Evolutionary conservation across 495 filamentous ascomycete species (phyloP).

Genomic region (Oidiodendron maius): DNA sequence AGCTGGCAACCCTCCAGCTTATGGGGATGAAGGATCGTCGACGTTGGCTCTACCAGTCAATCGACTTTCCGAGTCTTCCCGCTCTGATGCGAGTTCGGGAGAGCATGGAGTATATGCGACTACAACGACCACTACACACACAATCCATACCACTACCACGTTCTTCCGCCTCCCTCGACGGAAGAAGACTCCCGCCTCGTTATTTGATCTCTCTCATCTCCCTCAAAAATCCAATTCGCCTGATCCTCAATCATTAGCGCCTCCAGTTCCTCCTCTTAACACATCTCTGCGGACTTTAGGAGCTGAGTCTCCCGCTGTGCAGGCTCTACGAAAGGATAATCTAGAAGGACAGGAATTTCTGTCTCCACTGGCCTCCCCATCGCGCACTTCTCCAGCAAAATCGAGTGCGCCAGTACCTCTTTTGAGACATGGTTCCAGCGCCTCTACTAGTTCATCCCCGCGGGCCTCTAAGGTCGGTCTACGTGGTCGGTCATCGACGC

Average conservation of each 20-base stretch:
- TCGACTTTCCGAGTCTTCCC: conserved; percentile 84
- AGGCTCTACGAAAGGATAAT: conserved; percentile 13
- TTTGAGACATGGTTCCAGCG: conserved; percentile 59
- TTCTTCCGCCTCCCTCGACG: conserved; percentile 76
- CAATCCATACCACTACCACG: conserved; percentile 57
- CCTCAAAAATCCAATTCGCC: conserved; percentile 51
- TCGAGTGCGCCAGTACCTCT: conserved; percentile 47
- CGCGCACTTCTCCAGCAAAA: conserved; percentile 36
- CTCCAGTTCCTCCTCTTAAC: conserved; percentile 41
- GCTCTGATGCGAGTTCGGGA: conserved; percentile 80
- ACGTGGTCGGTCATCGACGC: conserved; percentile 80
- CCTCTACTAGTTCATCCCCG: conserved; percentile 71
- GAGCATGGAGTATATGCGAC: conserved; percentile 59
- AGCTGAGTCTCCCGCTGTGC: conserved; percentile 13
- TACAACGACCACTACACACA: conserved; percentile 58
- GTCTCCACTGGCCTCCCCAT: conserved; percentile 51
- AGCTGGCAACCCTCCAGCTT: conserved; percentile 50
- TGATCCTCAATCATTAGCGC: conserved; percentile 30
- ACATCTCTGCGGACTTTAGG: conserved; percentile 11
- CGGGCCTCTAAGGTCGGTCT: conserved; percentile 45
- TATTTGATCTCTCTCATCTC: conserved; percentile 66
- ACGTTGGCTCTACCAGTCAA: conserved; percentile 61
- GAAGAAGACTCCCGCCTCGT: conserved; percentile 63
- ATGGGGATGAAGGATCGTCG: conserved; percentile 60
- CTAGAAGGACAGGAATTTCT: conserved; percentile 20